phyloP scores from a whole-genome alignment of 2,329 filamentous ascomycete species.

The Curvularia spicifera region DNA sequence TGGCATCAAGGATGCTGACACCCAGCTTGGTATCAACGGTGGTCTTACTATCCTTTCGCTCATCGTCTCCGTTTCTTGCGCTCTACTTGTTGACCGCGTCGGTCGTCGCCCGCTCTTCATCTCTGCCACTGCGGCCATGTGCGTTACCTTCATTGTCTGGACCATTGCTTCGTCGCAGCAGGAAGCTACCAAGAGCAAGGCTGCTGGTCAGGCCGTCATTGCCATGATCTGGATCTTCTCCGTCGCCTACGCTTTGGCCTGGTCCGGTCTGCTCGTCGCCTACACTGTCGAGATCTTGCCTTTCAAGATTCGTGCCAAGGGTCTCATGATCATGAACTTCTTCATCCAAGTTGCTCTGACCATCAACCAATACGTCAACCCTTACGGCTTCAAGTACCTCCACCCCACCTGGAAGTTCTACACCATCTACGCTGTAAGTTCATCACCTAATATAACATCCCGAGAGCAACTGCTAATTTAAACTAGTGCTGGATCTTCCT shows the following conservation, averaged over 20 bases:
- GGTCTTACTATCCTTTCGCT: constrained; percentile 67
- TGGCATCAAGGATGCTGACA: constrained; percentile 60
- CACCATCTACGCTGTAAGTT: constrained; percentile 66
- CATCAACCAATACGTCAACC: constrained; percentile 68
- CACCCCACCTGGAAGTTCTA: constrained; percentile 67
- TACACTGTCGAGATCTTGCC: constrained; percentile 60
- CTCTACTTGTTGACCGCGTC: constrained; percentile 61
- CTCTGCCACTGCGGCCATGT: constrained; percentile 46
- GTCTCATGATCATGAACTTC: constrained; percentile 65
- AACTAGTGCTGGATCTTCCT: constrained; percentile 62
- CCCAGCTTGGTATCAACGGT: constrained; percentile 54
- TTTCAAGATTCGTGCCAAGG: constrained; percentile 58
- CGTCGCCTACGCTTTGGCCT: constrained; percentile 62
- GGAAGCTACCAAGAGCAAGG: constrained; percentile 53
- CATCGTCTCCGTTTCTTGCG: constrained; percentile 63
- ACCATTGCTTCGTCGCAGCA: constrained; percentile 57
- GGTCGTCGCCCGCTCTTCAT: constrained; percentile 50
- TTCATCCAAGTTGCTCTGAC: constrained; percentile 67
- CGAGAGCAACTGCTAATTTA: constrained; percentile 14
- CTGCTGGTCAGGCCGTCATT: constrained; percentile 56
- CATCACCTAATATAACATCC: background rate
- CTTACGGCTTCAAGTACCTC: constrained; percentile 66
- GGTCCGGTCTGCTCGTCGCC: constrained; percentile 64
- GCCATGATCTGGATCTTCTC: constrained; percentile 60
- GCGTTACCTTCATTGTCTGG: constrained; percentile 46